Evolutionary conservation across 192 early-diverging fungal species (phyloP).

Genomic region (Paraglomus brasilianum): DNA sequence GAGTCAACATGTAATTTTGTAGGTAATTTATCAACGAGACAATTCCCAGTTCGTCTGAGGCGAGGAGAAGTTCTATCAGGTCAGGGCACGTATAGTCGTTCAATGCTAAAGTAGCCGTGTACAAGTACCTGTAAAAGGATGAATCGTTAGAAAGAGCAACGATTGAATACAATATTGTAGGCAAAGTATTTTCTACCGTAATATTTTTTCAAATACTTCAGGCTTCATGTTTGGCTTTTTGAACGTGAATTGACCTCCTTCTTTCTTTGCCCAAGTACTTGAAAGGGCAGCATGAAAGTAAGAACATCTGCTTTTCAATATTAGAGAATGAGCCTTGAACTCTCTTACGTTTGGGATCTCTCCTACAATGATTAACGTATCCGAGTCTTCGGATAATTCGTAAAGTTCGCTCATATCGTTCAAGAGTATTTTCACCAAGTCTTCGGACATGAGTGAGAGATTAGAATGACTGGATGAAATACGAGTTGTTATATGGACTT

Average conservation of each 20-base stretch:
- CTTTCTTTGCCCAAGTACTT: conserved; percentile 20
- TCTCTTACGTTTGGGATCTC: conserved; percentile 8
- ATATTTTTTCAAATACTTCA: conserved; percentile 8
- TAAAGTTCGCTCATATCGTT: not conserved
- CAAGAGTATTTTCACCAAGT: not conserved
- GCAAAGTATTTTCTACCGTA: too few relatives aligned
- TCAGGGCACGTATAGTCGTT: not conserved
- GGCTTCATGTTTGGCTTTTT: conserved; percentile 22
- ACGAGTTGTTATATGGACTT: too few relatives aligned
- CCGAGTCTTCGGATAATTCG: not conserved
- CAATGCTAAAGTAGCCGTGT: conserved; percentile 1
- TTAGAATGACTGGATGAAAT: too few relatives aligned
- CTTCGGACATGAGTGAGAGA: too few relatives aligned
- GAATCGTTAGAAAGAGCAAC: too few relatives aligned
- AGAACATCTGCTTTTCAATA: not conserved
- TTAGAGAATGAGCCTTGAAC: conserved; percentile 10
- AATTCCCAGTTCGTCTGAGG: conserved; percentile 4
- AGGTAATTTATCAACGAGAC: not conserved
- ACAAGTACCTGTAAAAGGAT: too few relatives aligned
- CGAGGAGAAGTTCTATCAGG: conserved; percentile 4
- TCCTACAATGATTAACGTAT: conserved; percentile 17
- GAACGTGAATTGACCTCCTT: conserved; percentile 2
- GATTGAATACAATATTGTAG: too few relatives aligned
- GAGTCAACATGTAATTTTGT: not conserved
- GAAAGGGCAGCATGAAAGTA: conserved; percentile 22